Evolutionary conservation across 306 rosid species (phyloP), one percentile per base, ranked within the genome.

Genomic region (Luffa acutangula): DNA sequence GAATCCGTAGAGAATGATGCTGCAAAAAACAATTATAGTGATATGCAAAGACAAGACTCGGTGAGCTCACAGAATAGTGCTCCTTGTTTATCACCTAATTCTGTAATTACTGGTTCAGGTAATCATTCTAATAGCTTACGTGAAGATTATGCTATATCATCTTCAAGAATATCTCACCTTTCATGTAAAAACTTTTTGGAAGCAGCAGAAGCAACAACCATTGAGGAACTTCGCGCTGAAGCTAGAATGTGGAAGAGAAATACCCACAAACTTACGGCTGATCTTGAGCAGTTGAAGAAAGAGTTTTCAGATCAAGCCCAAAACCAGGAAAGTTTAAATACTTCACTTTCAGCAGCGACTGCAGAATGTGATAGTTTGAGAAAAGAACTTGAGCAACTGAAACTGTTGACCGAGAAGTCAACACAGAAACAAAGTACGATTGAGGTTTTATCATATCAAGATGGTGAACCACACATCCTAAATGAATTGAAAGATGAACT

Each of bases 241-340:
- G 97, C 98, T 31, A 91, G 87, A 90, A 91, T 93, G 97, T 93
- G 99, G 97, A 97, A 95, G 86, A 88, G 91, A 88, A 93, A 95
- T 17, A 97, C 96, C 37, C 86, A 91, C 72, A 90, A 93, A 82
- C 88, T 95, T 63, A 89, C 91, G 96, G 84, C 80, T 81, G 97
- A 93, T 85, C 82, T 90, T 83, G 96, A 95, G 46, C 79, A 75
- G 80, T 39, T 87, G 85, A 91, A 81, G 90, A 80, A 81, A 60
- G 97, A 90, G 80, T 89, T 85, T 81, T 86, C 90, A 58, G 88
- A 87, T 74, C 93, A 88, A 81, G 91, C 93, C 51, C 81, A 84
- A 84, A 84, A 74, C 15, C 72, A 87, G 86, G 86, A 59, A 83
- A 85, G 84, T 83, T 83, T 90, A 59, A 89, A 76, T 78, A 46